Evolutionary conservation across 176 grass and related monocot species (phyloP).

Genomic region (Musa schizocarpa): DNA sequence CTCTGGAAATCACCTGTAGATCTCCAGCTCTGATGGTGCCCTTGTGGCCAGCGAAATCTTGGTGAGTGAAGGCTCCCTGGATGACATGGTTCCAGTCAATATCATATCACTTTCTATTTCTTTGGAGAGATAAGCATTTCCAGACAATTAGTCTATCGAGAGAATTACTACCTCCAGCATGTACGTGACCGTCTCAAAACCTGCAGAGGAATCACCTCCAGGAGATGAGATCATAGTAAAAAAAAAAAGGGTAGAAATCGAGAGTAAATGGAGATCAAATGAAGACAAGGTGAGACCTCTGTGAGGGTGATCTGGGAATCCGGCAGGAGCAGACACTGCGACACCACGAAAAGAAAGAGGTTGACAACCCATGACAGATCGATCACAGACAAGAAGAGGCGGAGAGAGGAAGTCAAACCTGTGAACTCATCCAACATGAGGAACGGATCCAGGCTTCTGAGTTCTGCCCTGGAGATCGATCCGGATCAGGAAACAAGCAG

Average conservation of each 20-base stretch:
- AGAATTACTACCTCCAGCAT: conserved; percentile 1
- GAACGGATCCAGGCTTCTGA: conserved; percentile 52
- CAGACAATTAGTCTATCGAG: not conserved
- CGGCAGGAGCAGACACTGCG: not conserved
- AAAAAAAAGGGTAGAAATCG: no score
- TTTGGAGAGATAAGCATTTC: no score
- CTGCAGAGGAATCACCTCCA: no score
- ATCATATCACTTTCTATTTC: not conserved
- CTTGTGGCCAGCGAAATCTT: conserved; percentile 75
- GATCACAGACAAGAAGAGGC: not conserved
- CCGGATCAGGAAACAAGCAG: not conserved
- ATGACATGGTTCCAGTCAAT: not conserved
- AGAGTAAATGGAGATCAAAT: no score
- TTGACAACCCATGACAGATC: not conserved
- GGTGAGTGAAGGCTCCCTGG: conserved; percentile 71
- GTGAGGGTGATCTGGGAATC: conserved; percentile 12
- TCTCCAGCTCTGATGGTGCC: conserved; percentile 60
- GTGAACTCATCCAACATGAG: conserved; percentile 10
- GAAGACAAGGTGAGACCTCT: not conserved
- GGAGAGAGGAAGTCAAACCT: not conserved
- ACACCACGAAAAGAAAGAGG: not conserved
- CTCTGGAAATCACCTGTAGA: conserved; percentile 40
- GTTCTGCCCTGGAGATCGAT: conserved; percentile 37
- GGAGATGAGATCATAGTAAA: no score
- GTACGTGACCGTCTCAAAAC: conserved; percentile 13